Conservation (phyloP, 108 stramenopile genomes). For the Aurantiochytrium sp. region DNA sequence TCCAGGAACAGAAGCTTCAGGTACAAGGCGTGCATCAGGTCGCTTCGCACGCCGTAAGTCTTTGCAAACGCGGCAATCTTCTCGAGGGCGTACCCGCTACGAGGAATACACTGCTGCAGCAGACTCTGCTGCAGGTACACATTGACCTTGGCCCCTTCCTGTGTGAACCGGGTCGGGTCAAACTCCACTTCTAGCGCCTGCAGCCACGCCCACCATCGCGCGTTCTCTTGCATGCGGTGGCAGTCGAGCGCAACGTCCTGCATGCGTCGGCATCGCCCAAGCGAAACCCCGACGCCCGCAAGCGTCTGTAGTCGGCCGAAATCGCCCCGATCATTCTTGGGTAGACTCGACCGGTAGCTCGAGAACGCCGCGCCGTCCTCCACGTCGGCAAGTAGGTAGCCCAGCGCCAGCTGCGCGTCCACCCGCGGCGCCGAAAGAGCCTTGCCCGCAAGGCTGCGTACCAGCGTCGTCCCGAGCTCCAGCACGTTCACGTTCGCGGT, state of each 20-base stretch:
- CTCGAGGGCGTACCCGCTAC: not conserved
- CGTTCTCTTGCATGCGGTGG: not conserved
- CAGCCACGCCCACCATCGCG: not conserved
- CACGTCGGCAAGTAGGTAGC: not conserved
- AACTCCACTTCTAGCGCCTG: not conserved
- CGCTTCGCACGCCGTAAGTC: not conserved
- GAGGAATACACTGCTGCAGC: not conserved
- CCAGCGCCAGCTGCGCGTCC: not conserved
- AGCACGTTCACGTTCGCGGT: not conserved
- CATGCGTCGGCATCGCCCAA: not conserved
- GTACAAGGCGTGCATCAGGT: not conserved
- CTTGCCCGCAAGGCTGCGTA: not conserved
- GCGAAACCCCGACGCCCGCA: not conserved
- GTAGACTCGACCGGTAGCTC: not conserved
- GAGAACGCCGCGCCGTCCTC: not conserved
- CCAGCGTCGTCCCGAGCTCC: not conserved
- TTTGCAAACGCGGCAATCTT: not conserved
- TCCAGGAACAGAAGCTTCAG: not conserved
- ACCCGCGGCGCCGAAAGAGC: not conserved
- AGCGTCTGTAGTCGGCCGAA: not conserved
- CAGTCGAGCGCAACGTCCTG: not conserved
- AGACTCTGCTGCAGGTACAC: not conserved
- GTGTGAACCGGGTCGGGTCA: not conserved
- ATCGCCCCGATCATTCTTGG: not conserved
- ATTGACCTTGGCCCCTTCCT: not conserved